phyloP scores from a whole-genome alignment of 495 filamentous ascomycete species.

The Geopyxis carbonaria region DNA sequence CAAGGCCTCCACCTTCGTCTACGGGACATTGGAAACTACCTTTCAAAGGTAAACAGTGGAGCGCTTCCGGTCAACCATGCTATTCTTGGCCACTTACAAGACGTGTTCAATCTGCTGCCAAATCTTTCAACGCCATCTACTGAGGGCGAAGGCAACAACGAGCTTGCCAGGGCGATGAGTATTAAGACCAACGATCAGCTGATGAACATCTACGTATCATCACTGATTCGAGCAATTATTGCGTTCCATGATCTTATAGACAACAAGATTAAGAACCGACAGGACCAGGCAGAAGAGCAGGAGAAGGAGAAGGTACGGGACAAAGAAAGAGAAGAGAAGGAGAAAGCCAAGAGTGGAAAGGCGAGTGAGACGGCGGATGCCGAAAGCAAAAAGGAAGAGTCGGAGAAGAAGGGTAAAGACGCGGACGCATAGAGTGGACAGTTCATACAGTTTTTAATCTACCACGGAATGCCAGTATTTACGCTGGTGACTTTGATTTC shows the following conservation, averaged over 20 bases:
- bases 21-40: constrained; percentile 85
- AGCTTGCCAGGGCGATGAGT: constrained; percentile 86
- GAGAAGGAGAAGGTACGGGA: constrained; percentile 53
- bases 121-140: constrained; percentile 73
- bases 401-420: constrained; percentile 49
- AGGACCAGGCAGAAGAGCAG: constrained; percentile 91
- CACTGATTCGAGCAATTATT: constrained; percentile 90
- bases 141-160: constrained; percentile 45
- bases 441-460: too few species aligned
- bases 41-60: constrained; percentile 85
- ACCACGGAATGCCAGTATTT: too few species aligned
- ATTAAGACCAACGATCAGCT: constrained; percentile 98
- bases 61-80: constrained; percentile 92
- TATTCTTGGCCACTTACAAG: constrained; percentile 91
- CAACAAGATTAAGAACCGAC: constrained; percentile 98
- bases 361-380: constrained; percentile 43
- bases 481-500: too few species aligned
- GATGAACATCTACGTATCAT: constrained; percentile 92
- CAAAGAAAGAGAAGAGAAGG: constrained; percentile 38
- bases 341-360: constrained; percentile 29
- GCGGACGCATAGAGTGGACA: constrained; percentile 23
- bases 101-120: constrained; percentile 95
- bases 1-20: constrained; percentile 91
- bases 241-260: constrained; percentile 98
- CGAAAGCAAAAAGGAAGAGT: constrained; percentile 46